Base-by-base conservation (phyloP, 805 yeast genomes). In the Candida pini region DNA sequence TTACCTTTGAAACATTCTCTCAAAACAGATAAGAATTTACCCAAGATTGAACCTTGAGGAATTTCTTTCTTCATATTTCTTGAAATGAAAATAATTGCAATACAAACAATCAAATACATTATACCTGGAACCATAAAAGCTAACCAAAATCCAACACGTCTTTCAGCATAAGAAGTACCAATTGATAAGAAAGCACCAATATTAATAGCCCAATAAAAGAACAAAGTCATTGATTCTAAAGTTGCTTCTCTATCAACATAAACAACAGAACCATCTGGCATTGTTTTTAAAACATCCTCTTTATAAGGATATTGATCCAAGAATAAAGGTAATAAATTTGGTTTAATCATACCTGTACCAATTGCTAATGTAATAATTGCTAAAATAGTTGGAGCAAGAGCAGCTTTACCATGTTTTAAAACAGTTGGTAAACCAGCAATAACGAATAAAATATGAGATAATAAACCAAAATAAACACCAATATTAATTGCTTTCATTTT, bases 301-400 rank as follows among this genome's bases (percentile, higher is more conserved):
- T 72, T 64, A 53, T 76, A 72, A 29, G 80, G 78, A 53, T 73
- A 77, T 60, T 80, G 86, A 49, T 80, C 85, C 58, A 68, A 56
- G 34, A 68, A 51, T 31, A 69, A 55, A 6, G 76, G 74, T 39
- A 68, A 59, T 38, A 73, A 63, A 46, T 72, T 73, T 37, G 78
- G 74, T 48, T 73, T 73, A 45, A 73, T 70, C 36, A 69, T 63
- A 44, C 78, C 78, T 24, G 78, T 69, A 43, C 77, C 76, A 18
- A 52, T 34, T 30, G 69, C 62, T 45, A 67, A 55, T 9, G 63
- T 48, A 6, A 67, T 10, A 28, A 68, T 60, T 23, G 60, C 71
- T 29, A 71, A 48, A 32, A 61, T 51, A 19, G 70, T 64, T 34
- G 70, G 64, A 19, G 58, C 71, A 39, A 68, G 39, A 19, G 64